A percentile compares a stretch with the other conserved stretches of the same genome.
Evolutionary conservation across 176 grass and related monocot genomes (phyloP).

Genomic region (Triticum urartu): DNA sequence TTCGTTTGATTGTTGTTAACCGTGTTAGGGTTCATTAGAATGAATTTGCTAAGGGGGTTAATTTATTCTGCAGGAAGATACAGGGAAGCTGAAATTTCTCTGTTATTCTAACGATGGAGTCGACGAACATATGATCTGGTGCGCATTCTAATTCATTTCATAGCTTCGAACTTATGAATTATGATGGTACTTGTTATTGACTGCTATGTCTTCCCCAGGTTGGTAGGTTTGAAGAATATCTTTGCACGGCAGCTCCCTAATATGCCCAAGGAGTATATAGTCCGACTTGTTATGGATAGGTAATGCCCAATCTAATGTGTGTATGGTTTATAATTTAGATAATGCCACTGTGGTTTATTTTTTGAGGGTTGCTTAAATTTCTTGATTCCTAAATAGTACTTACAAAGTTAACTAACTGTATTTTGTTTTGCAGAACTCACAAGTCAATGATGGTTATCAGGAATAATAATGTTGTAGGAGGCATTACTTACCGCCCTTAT

Average conservation of each 20-base stretch:
- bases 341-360: neutral
- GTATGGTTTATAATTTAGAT: neutral
- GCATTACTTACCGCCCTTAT: slow-evolving; percentile 98
- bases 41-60: slow-evolving; percentile 18
- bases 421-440: slow-evolving; percentile 69
- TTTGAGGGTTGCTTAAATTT: neutral
- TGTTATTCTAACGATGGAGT: slow-evolving; percentile 95
- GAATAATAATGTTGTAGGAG: slow-evolving; percentile 93
- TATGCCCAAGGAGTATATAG: slow-evolving; percentile 98
- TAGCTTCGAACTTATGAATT: neutral
- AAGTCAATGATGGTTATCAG: slow-evolving; percentile 99
- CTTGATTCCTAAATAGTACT: neutral
- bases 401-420: neutral
- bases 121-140: slow-evolving; percentile 99
- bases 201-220: slow-evolving; percentile 46
- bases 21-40: neutral
- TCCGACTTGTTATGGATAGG: slow-evolving; percentile 99
- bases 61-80: slow-evolving; percentile 72
- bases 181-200: neutral
- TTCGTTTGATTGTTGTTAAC: neutral
- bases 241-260: slow-evolving; percentile 97
- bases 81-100: slow-evolving; percentile 75
- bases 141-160: slow-evolving; percentile 26
- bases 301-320: slow-evolving; percentile 25
- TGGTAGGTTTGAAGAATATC: slow-evolving; percentile 99